Evolutionary conservation across 805 yeast species (phyloP), one percentile per base, ranked within the genome.

Genomic region (Komagataella pastoris): DNA sequence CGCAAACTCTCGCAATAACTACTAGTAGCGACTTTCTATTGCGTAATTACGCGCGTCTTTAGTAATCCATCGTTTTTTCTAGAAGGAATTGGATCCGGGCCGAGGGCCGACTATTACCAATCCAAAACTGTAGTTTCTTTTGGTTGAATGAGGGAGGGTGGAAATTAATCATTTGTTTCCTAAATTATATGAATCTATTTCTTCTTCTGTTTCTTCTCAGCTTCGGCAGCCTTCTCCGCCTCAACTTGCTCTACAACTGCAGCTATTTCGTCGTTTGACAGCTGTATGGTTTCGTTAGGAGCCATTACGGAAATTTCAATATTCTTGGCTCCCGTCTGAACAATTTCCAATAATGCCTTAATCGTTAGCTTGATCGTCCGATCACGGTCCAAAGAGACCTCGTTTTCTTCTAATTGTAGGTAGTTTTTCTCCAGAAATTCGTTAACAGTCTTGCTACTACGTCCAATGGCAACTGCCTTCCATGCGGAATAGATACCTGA

Each of bases 401-500:
- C 75, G 54, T 68, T 65, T 50, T 58, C 58, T 48, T 61, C 64
- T 44, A 24, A 46, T 47, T 53, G 46, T 14, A 63, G 66, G 70
- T 87, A 88, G 62, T 88, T 86, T 70, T 89, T 90, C 66, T 93
- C 99, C 66, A 93, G 76, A 60, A 90, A 87, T 66, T 93, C 99
- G 59, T 95, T 83, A 43, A 93, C 97, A 3, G 98, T 91, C 67
- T 93, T 91, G 56, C 93, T 79, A 55, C 93, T 85, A 63, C 97
- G 81, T 53, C 99, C 99, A 62, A 93, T 93, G 17, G 98, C 89
- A 64, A 88, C 91, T 40, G 98, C 97, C 66, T 90, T 88, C 99
- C 99, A 93, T 2, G 97, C 95, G 49, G 95, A 87, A 65, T 85
- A 91, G 57, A 93, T 91, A 23, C 99, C 99, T 48, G 96, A 86